Conservation (phyloP, 768 basidiomycete species). For the Gloeopeniophorella convolvens region DNA sequence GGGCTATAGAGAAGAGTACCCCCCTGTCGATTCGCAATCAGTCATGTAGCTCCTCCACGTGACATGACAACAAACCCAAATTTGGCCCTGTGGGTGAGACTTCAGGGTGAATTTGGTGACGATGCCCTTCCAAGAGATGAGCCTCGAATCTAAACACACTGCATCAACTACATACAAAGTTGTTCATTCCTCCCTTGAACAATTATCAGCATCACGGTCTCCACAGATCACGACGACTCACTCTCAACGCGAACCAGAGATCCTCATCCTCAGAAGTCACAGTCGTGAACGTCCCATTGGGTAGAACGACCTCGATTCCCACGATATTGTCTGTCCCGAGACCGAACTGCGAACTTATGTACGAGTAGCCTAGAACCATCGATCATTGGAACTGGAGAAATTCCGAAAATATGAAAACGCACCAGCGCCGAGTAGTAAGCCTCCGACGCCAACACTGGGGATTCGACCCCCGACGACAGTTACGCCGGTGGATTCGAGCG, state of each 20-base stretch:
- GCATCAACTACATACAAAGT: slow-evolving; percentile 34
- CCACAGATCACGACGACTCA: slow-evolving; percentile 10
- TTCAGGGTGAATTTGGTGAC: slow-evolving; percentile 51
- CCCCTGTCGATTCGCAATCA: background rate
- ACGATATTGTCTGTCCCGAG: slow-evolving; percentile 44
- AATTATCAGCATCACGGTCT: background rate
- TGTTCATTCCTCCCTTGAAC: slow-evolving; percentile 48
- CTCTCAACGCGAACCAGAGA: slow-evolving; percentile 35
- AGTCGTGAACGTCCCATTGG: slow-evolving; percentile 36
- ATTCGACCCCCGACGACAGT: too few species aligned
- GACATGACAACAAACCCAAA: slow-evolving; percentile 40
- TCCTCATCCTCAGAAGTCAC: slow-evolving; percentile 30
- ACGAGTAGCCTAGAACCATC: slow-evolving; percentile 44
- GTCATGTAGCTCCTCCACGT: too few species aligned
- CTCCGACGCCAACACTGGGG: too few species aligned
- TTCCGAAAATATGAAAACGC: too few species aligned
- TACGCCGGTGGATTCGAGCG: too few species aligned
- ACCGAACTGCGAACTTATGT: slow-evolving; percentile 50
- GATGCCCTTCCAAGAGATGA: slow-evolving; percentile 37
- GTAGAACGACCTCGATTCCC: slow-evolving; percentile 47
- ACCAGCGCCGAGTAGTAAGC: too few species aligned
- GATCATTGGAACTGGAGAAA: too few species aligned
- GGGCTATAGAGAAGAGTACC: background rate
- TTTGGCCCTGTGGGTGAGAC: slow-evolving; percentile 42
- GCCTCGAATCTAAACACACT: background rate